These are phyloP conservation scores for Aspergillus pseudoterreus DNA, from an alignment of 2,329 filamentous ascomycete genomes.

Conservation along the genomic window DNA sequence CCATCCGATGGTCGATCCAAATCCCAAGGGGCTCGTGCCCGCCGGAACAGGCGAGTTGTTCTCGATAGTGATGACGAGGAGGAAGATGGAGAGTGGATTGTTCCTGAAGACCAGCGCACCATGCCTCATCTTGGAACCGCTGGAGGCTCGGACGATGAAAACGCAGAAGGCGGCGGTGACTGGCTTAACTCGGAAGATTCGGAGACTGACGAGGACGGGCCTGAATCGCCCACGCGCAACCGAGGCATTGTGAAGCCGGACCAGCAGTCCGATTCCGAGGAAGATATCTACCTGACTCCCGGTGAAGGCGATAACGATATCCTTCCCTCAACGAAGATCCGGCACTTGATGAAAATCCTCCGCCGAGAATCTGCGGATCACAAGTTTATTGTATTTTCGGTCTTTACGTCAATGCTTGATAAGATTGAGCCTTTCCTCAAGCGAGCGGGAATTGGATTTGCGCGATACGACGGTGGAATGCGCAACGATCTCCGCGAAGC, in stretches of 20 bases:
- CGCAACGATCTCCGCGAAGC: conserved; percentile 88
- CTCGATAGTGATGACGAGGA: conserved; percentile 59
- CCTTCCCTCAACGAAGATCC: conserved; percentile 78
- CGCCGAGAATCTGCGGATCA: conserved; percentile 72
- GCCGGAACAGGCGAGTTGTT: conserved; percentile 43
- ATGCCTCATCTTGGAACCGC: conserved; percentile 65
- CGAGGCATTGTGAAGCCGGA: conserved; percentile 20
- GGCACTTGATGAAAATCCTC: conserved; percentile 76
- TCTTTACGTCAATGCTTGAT: conserved; percentile 98
- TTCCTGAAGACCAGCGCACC: conserved; percentile 63
- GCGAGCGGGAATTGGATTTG: conserved; percentile 69
- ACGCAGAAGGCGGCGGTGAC: conserved; percentile 82
- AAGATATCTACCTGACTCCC: conserved; percentile 39
- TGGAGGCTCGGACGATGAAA: conserved; percentile 81
- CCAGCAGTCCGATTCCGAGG: conserved; percentile 42
- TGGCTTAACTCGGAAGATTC: conserved; percentile 72
- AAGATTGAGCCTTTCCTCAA: conserved; percentile 88
- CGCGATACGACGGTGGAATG: conserved; percentile 94
- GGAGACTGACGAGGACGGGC: conserved; percentile 40
- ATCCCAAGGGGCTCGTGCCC: conserved; percentile 22
- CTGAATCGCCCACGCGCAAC: conserved; percentile 26
- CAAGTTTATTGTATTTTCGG: conserved; percentile 98
- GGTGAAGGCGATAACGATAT: conserved; percentile 42
- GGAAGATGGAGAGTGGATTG: conserved; percentile 74
- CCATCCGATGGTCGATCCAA: conserved; percentile 18